Conservation (phyloP, 2,329 filamentous ascomycete genomes). For the Ilyonectria robusta region DNA sequence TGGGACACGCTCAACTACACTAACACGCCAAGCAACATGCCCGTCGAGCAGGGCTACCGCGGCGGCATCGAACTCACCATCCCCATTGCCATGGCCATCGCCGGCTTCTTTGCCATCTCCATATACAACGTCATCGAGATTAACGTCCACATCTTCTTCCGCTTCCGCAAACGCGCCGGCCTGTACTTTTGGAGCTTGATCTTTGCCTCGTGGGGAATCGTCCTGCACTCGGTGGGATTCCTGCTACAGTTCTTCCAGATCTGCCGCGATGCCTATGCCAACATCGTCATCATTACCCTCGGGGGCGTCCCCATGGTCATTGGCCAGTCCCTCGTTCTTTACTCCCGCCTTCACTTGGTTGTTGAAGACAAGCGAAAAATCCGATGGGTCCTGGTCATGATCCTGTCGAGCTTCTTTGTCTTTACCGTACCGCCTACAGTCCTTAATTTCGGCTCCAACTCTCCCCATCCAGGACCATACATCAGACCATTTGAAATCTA, state of each 20-base stretch:
- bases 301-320: slow-evolving; percentile 24
- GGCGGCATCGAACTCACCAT: slow-evolving; percentile 7
- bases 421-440: slow-evolving; percentile 22
- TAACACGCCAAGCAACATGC: no score
- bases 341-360: slow-evolving; percentile 22
- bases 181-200: slow-evolving; percentile 28
- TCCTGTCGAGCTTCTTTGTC: slow-evolving; percentile 16
- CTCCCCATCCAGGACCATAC: slow-evolving; percentile 50
- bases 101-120: slow-evolving; percentile 20
- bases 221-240: slow-evolving; percentile 18
- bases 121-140: slow-evolving; percentile 24
- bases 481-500: slow-evolving; percentile 40
- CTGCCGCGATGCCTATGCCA: slow-evolving; percentile 14
- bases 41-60: no score
- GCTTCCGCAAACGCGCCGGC: slow-evolving; percentile 12
- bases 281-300: slow-evolving; percentile 14
- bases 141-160: slow-evolving; percentile 16
- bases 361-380: slow-evolving; percentile 13
- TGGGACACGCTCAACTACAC: no score
- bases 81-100: slow-evolving; percentile 20
- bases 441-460: slow-evolving; percentile 52
- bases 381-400: slow-evolving; percentile 20
- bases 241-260: slow-evolving; percentile 21
- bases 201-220: slow-evolving; percentile 22
- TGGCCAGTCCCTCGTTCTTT: slow-evolving; percentile 25